Conservation (phyloP, 495 filamentous ascomycete genomes). For the Penicillium steckii region DNA sequence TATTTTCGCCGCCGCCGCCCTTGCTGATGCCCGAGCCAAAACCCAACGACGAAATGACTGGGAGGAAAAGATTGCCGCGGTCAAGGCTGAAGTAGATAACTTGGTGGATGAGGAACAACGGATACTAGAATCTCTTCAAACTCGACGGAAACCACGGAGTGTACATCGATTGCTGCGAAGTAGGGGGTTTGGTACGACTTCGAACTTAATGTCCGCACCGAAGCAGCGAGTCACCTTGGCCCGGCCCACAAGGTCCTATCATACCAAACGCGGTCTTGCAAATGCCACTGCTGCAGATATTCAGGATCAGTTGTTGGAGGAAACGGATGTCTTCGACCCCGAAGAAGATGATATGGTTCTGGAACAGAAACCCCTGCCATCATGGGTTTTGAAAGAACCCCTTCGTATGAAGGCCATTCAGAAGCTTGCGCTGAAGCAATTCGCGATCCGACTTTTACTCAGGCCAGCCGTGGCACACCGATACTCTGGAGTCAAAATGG, state of each 20-base stretch:
- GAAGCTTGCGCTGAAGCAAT: constrained; percentile 42
- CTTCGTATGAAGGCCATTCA: constrained; percentile 40
- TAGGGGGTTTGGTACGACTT: constrained; percentile 22
- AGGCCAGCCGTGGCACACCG: constrained; percentile 41
- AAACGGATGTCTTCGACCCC: neutral
- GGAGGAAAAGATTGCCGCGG: constrained; percentile 54
- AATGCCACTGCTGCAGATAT: neutral
- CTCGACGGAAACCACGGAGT: constrained; percentile 19
- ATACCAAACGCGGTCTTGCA: constrained; percentile 15
- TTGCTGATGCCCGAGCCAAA: constrained; percentile 64
- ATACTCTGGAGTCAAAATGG: constrained; percentile 37
- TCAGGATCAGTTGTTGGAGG: neutral
- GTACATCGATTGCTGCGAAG: constrained; percentile 21
- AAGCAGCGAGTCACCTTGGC: constrained; percentile 9
- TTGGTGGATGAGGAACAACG: constrained; percentile 43
- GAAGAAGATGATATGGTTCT: constrained; percentile 14
- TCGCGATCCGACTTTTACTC: constrained; percentile 41
- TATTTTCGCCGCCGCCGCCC: constrained; percentile 69
- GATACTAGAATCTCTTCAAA: constrained; percentile 28
- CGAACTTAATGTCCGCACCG: constrained; percentile 3
- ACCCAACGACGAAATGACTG: constrained; percentile 59
- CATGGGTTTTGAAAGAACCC: constrained; percentile 31
- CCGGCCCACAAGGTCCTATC: constrained; percentile 21
- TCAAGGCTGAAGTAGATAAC: constrained; percentile 44
- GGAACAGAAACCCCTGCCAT: constrained; percentile 21